Evolutionary conservation across 768 basidiomycete species (phyloP).

Genomic region (Pisolithus sp.): DNA sequence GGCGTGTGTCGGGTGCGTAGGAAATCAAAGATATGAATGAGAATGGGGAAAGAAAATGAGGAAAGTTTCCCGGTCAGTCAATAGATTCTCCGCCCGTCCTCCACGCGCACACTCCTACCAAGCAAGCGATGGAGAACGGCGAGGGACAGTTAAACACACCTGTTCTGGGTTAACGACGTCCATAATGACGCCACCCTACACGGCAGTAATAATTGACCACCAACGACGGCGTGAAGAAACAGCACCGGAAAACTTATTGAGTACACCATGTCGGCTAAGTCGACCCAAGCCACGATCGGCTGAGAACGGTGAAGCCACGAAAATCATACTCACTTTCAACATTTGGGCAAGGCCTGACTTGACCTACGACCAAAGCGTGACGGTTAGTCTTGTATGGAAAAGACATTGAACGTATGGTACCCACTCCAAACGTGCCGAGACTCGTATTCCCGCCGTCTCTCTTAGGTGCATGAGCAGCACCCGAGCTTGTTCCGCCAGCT

Average conservation of each 20-base stretch:
- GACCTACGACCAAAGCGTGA: conserved; percentile 43
- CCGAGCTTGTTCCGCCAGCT: background rate
- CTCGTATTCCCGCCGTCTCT: conserved; percentile 50
- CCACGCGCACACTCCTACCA: background rate
- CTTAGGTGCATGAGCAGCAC: conserved; percentile 36
- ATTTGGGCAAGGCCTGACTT: conserved; percentile 95
- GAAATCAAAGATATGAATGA: conserved; percentile 17
- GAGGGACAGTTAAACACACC: conserved; percentile 23
- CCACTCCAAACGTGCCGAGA: conserved; percentile 67
- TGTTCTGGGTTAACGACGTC: conserved; percentile 83
- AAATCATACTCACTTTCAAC: conserved; percentile 61
- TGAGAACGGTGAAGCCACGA: background rate
- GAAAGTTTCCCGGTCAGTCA: background rate
- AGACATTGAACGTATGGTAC: conserved; percentile 13
- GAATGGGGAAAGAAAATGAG: background rate
- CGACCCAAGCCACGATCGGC: background rate
- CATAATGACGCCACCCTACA: conserved; percentile 86
- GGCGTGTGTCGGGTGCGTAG: conserved; percentile 1
- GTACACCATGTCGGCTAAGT: background rate
- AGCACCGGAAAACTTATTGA: background rate
- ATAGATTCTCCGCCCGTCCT: background rate
- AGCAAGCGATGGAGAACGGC: background rate
- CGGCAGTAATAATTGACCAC: conserved; percentile 1
- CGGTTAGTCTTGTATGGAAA: background rate
- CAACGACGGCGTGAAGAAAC: conserved; percentile 1